Base-by-base conservation (phyloP, 352 stramenopile genomes). In the Globisporangium yorkense region DNA sequence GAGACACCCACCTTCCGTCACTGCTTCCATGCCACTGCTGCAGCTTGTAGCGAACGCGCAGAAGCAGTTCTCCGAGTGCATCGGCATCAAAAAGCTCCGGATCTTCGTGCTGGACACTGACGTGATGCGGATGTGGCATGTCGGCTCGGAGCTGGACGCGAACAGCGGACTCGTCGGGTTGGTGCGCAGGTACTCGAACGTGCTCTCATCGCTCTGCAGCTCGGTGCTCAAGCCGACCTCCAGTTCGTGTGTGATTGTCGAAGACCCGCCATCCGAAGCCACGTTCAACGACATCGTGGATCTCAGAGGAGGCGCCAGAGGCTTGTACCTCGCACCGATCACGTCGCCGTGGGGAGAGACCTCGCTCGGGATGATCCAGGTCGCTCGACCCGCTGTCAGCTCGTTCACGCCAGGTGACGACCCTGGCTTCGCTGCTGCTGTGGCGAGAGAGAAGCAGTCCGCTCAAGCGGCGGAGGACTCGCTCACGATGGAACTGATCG, bases 241-340 rank as follows among this genome's bases (percentile, higher is more conserved):
- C 7, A 39, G 24, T 18, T 29, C 59, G 0, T 67, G 68, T 1
- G 35, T 67, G 12, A 77, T 83, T 3, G 46, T 84, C 3, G 39
- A 70, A 0, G 71, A 88, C 31, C 77, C 80, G 3, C 65, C 71
- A 9, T 70, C 72, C 0, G 68, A 89, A 51, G 63, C 77, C 21
- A 70, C 59, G 3, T 92, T 84, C 62, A 92, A 92, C 40, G 79
- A 89, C 51, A 88, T 77, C 0, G 77, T 88, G 3, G 82, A 92
- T 51, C 71, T 89, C 27, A 64, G 67, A 21, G 78, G 79, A 2
- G 77, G 77, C 0, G 74, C 75, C 27, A 62, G 74, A 43, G 82
- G 79, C 0, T 51, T 90, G 50, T 89, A 89, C 47, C 59, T 92
- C 8, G 67, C 63, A 1, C 68, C 76, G 5, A 90, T 89, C 55